Percentiles rank a stretch among this genome's conserved stretches.
Evolutionary conservation across 768 basidiomycete genomes (phyloP).

Genomic region (Boletus rubroflammeus): DNA sequence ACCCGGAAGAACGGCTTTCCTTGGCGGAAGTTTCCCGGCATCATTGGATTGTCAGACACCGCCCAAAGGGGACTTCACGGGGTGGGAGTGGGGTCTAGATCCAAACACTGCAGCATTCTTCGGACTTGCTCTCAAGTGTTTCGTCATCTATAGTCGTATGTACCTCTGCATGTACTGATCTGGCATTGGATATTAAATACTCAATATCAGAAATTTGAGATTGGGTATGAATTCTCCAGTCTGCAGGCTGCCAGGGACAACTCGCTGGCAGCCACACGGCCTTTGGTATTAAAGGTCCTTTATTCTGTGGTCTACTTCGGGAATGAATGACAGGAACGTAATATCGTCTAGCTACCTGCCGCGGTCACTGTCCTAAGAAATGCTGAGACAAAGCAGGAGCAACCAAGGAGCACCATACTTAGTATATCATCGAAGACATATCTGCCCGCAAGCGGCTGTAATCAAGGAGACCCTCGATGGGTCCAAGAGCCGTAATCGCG

Average conservation of each 20-base stretch:
- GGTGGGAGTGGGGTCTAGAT: conserved; percentile 24
- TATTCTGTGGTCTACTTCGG: conserved; percentile 21
- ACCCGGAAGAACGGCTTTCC: conserved; percentile 73
- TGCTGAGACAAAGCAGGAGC: neutral
- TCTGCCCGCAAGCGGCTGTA: conserved; percentile 87
- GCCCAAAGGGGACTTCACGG: conserved; percentile 44
- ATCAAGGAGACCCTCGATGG: conserved; percentile 88
- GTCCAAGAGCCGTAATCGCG: conserved; percentile 85
- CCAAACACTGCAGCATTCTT: neutral
- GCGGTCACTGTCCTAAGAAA: neutral
- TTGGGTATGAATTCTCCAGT: neutral
- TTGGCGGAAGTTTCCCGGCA: conserved; percentile 73
- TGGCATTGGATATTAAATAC: neutral
- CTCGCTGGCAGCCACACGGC: neutral
- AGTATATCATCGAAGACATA: conserved; percentile 78
- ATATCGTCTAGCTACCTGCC: conserved; percentile 20
- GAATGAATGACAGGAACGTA: conserved; percentile 16
- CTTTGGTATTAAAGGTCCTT: conserved; percentile 13
- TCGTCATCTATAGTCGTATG: conserved; percentile 11
- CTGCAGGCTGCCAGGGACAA: no score
- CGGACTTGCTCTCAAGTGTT: neutral
- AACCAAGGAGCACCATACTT: conserved; percentile 18
- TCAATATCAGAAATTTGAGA: neutral
- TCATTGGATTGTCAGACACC: conserved; percentile 80
- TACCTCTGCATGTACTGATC: conserved; percentile 14